Conservation (phyloP, 441 rosid genomes). For the Dalechampia spathulata region DNA sequence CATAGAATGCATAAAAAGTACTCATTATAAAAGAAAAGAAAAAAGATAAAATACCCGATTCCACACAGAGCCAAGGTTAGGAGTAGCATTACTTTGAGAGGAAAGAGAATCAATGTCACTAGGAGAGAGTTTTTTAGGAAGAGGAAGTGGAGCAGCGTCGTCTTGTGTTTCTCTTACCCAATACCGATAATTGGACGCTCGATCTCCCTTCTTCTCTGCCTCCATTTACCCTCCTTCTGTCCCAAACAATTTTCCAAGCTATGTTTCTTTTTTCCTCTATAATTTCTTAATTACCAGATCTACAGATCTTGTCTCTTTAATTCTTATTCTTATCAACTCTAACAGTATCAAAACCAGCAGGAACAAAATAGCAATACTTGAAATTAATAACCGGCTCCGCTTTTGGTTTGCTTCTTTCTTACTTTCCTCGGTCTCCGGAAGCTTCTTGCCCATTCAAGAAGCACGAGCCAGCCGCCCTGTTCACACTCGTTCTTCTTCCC, state of each 20-base stretch:
- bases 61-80: constrained; percentile 72
- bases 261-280: constrained; percentile 10
- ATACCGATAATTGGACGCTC: constrained; percentile 56
- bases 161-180: constrained; percentile 71
- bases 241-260: too few species aligned
- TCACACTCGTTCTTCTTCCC: not conserved
- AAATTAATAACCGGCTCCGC: too few species aligned
- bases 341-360: too few species aligned
- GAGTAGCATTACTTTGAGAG: constrained; percentile 23
- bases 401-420: not conserved
- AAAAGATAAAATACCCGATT: constrained; percentile 39
- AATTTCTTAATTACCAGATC: not conserved
- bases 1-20: not conserved
- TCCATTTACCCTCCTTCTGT: constrained; percentile 15
- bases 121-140: constrained; percentile 50
- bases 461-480: too few species aligned
- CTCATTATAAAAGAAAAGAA: not conserved
- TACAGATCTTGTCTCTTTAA: not conserved
- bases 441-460: not conserved
- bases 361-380: too few species aligned
- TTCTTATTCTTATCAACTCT: too few species aligned
- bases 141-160: constrained; percentile 77
- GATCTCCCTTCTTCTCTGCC: constrained; percentile 14
- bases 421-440: not conserved
- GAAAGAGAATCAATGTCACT: not conserved